A percentile compares a stretch with the other conserved stretches of the same genome.
Evolutionary conservation across 1,284 basidiomycete species (phyloP).

Genomic region (Pseudozyma sp.): DNA sequence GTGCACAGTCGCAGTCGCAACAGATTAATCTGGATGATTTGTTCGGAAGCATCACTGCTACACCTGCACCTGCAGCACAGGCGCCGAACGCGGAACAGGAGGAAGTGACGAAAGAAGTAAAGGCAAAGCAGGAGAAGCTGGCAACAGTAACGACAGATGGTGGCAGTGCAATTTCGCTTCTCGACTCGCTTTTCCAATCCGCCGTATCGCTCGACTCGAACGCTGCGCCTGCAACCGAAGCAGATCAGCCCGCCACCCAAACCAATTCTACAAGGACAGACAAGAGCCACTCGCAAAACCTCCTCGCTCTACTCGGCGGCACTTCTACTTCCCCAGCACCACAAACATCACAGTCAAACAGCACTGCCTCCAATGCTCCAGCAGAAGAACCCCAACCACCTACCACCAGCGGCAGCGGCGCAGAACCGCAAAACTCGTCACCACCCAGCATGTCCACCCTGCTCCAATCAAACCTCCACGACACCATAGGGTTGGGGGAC

Average conservation of each 20-base stretch:
- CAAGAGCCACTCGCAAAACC: conserved; percentile 16
- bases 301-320: conserved; percentile 20
- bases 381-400: background rate
- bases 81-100: background rate
- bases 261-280: background rate
- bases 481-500: conserved; percentile 61
- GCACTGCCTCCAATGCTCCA: too few relatives aligned
- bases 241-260: background rate
- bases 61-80: conserved; percentile 6
- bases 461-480: conserved; percentile 69
- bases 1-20: too few relatives aligned
- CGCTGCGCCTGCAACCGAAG: background rate
- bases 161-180: conserved; percentile 15
- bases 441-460: conserved; percentile 70
- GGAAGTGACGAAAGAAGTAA: background rate
- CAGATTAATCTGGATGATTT: conserved; percentile 48
- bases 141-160: background rate
- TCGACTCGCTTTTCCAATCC: conserved; percentile 39
- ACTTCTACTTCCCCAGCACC: background rate
- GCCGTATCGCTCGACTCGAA: conserved; percentile 21
- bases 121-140: background rate
- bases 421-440: background rate
- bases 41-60: conserved; percentile 10
- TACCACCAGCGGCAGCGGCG: conserved; percentile 4
- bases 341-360: background rate